These are phyloP conservation scores for Diplocarpon rosae DNA, from an alignment of 2,329 filamentous ascomycete species.

Conservation along the genomic window DNA sequence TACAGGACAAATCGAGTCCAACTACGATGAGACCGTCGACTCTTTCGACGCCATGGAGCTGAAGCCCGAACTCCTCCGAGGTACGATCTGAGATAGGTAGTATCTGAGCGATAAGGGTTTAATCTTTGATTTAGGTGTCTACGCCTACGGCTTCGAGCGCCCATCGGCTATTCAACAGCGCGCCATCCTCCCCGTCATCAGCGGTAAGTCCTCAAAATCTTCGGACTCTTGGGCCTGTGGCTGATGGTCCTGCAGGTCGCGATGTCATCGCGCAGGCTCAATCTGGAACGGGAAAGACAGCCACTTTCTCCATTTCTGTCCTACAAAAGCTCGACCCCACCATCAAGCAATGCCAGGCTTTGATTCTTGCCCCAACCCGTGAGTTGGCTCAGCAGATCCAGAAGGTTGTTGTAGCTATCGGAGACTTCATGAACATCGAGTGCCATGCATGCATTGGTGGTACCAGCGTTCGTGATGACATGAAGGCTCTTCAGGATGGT, in stretches of 20 bases:
- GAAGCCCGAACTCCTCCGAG: conserved; percentile 93
- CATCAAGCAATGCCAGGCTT: conserved; percentile 93
- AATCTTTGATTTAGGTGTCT: conserved; percentile 51
- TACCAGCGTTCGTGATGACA: conserved; percentile 95
- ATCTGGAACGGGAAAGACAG: conserved; percentile 99
- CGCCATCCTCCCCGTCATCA: conserved; percentile 99
- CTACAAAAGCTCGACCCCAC: conserved; percentile 96
- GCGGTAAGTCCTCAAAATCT: conserved; percentile 52
- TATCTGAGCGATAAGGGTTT: conserved; percentile 9
- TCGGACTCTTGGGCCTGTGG: conserved; percentile 3
- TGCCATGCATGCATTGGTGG: conserved; percentile 99
- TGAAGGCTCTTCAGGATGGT: conserved; percentile 92
- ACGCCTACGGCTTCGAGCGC: conserved; percentile 99
- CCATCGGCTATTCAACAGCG: conserved; percentile 99
- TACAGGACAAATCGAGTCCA: conserved; percentile 96
- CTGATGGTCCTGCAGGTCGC: conserved; percentile 49
- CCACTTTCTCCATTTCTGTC: conserved; percentile 97
- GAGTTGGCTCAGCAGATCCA: conserved; percentile 99
- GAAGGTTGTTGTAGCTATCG: conserved; percentile 96
- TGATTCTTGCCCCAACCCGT: conserved; percentile 95
- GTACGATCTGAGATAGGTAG: conserved; percentile 36
- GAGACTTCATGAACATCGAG: conserved; percentile 99
- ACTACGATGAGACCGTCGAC: conserved; percentile 99
- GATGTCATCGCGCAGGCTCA: conserved; percentile 99
- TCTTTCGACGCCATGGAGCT: conserved; percentile 98